Conservation (phyloP, 345 rosid genomes). For the Eucalyptus albens region DNA sequence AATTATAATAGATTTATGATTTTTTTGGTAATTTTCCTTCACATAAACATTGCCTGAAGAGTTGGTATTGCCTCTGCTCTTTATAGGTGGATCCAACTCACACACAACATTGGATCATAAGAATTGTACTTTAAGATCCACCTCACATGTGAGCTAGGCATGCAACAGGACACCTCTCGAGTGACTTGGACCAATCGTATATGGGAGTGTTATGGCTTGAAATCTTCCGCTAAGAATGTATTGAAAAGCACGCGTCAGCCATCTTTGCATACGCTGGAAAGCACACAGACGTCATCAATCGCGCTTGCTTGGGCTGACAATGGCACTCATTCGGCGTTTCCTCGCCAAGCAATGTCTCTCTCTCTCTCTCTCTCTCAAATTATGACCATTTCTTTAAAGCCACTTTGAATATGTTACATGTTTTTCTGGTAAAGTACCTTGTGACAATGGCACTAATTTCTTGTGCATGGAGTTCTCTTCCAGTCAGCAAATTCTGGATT, state of each 20-base stretch:
- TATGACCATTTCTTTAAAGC: background rate
- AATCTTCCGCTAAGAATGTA: background rate
- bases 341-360: too few relatives aligned
- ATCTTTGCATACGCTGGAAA: background rate
- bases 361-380: too few relatives aligned
- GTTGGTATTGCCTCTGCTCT: background rate
- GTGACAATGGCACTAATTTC: background rate
- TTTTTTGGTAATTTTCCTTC: too few relatives aligned
- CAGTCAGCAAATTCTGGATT: background rate
- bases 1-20: too few relatives aligned
- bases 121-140: background rate
- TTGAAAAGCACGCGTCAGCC: background rate
- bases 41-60: background rate
- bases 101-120: background rate
- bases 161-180: fast-evolving
- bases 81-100: background rate
- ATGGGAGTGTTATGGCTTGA: background rate
- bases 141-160: background rate
- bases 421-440: background rate
- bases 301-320: background rate
- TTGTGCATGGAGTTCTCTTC: background rate
- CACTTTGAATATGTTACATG: background rate
- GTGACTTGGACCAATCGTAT: background rate
- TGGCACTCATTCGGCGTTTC: background rate
- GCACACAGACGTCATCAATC: background rate